phyloP scores from a whole-genome alignment of 495 filamentous ascomycete species.

The Penicillium dipodomyicola region DNA sequence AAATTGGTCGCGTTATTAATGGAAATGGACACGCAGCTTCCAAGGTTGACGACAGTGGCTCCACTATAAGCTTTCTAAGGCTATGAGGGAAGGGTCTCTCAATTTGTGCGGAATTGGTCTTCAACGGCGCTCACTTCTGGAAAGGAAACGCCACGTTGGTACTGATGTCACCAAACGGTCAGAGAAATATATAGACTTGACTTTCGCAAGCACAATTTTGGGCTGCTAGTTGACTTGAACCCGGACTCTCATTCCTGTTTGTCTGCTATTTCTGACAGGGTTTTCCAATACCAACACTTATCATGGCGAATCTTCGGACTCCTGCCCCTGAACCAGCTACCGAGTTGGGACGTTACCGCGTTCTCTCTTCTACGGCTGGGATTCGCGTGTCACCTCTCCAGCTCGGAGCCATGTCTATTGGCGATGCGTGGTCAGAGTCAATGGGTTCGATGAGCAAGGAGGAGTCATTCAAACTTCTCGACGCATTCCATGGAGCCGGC shows the following conservation, averaged over 20 bases:
- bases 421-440: slow-evolving; percentile 44
- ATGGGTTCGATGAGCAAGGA: slow-evolving; percentile 43
- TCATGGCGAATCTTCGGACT: background rate
- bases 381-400: slow-evolving; percentile 55
- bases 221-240: background rate
- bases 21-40: background rate
- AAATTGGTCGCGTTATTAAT: background rate
- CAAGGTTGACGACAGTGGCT: background rate
- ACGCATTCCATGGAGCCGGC: slow-evolving; percentile 39
- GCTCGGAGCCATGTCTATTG: slow-evolving; percentile 58
- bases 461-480: slow-evolving; percentile 40
- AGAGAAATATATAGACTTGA: too few species aligned
- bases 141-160: too few species aligned
- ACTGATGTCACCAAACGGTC: too few species aligned
- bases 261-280: background rate
- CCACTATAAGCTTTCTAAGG: background rate
- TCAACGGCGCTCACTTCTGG: background rate
- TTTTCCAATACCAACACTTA: background rate
- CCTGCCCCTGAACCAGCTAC: slow-evolving; percentile 43
- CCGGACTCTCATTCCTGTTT: background rate
- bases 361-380: slow-evolving; percentile 53
- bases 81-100: too few species aligned
- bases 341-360: slow-evolving; percentile 51
- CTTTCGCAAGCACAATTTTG: background rate
- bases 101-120: background rate